These are phyloP conservation scores for Taiwanofungus camphoratus DNA, from an alignment of 1,284 basidiomycete genomes.

Conservation along the genomic window DNA sequence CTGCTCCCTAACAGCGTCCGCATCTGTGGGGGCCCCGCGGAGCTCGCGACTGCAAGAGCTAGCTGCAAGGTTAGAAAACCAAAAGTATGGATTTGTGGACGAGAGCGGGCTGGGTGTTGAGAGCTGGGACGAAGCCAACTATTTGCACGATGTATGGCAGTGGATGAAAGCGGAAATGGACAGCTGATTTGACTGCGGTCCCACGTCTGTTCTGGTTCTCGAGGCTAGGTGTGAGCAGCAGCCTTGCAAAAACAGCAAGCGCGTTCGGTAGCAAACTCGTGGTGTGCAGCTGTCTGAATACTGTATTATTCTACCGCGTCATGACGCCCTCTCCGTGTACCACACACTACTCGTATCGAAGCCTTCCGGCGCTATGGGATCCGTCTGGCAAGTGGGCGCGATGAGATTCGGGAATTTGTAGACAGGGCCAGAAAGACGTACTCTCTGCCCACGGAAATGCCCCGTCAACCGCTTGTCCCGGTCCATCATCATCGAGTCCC, in stretches of 20 bases:
- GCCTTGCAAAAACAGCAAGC: no score
- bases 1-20: conserved; percentile 34
- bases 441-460: conserved; percentile 78
- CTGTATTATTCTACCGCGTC: conserved; percentile 5
- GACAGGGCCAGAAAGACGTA: conserved; percentile 47
- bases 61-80: conserved; percentile 31
- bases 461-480: conserved; percentile 88
- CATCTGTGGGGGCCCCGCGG: conserved; percentile 13
- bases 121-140: conserved; percentile 13
- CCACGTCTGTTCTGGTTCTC: no score
- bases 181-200: conserved; percentile 14
- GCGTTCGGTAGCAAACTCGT: no score
- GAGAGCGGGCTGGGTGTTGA: conserved; percentile 17
- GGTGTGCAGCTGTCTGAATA: no score
- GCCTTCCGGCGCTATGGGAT: conserved; percentile 63
- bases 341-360: conserved; percentile 79
- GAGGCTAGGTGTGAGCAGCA: no score
- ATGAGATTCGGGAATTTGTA: no score
- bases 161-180: conserved; percentile 37
- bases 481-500: conserved; percentile 96
- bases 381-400: no score
- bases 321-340: conserved; percentile 49
- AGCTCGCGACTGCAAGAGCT: conserved; percentile 21
- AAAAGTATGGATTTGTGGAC: conserved; percentile 44
- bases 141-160: conserved; percentile 29